phyloP scores from a whole-genome alignment of 208 protist genomes.

The Leptomonas pyrrhocoris region DNA sequence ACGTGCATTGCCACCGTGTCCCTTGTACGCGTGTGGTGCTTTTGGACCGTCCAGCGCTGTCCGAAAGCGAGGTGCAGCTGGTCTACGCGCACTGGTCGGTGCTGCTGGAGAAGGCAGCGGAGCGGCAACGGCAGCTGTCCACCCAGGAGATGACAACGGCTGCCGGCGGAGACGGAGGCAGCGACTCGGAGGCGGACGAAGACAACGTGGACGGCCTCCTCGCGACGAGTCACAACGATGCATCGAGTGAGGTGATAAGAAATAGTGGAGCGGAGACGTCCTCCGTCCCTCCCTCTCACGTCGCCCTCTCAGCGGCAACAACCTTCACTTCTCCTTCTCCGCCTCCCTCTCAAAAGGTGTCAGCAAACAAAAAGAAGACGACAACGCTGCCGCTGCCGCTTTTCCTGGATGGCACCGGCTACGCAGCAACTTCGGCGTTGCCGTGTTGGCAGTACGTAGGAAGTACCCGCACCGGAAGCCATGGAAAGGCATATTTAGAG shows the following conservation, averaged over 20 bases:
- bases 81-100: conserved; percentile 28
- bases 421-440: conserved; percentile 6
- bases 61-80: conserved; percentile 9
- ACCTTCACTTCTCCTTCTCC: neutral
- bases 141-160: neutral
- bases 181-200: conserved; percentile 11
- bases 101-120: conserved; percentile 15
- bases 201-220: neutral
- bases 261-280: neutral
- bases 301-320: neutral
- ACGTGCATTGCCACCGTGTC: neutral
- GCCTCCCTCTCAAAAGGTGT: too few species aligned
- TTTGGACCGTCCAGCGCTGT: conserved; percentile 8
- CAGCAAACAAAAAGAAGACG: neutral
- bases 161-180: neutral
- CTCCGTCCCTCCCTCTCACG: neutral
- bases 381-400: conserved; percentile 13
- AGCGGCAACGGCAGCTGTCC: conserved; percentile 8
- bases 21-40: conserved; percentile 16
- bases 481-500: neutral
- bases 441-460: conserved; percentile 13
- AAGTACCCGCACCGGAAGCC: neutral
- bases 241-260: neutral
- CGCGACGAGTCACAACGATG: neutral
- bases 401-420: conserved; percentile 19